phyloP scores from a whole-genome alignment of 345 rosid species.

The Boechera retrofracta region DNA sequence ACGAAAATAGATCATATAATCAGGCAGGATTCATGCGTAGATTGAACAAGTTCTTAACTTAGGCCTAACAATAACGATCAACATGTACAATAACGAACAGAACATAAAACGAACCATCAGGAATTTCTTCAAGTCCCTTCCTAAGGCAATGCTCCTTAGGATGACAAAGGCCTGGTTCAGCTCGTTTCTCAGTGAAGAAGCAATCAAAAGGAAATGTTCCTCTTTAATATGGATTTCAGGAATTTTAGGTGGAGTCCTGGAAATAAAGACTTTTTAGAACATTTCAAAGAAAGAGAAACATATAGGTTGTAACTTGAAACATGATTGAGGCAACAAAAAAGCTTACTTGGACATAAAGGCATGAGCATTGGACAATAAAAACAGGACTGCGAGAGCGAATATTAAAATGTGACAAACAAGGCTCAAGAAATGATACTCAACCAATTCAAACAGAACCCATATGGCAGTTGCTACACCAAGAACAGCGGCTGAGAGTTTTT shows the following conservation, averaged over 20 bases:
- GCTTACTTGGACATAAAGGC: constrained; percentile 71
- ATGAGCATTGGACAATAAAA: constrained; percentile 70
- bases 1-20: too few species aligned
- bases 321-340: not conserved
- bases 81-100: not conserved
- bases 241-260: constrained; percentile 65
- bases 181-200: constrained; percentile 61
- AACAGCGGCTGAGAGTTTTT: constrained; percentile 67
- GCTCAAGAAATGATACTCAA: constrained; percentile 77
- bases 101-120: constrained; percentile 54
- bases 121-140: constrained; percentile 75
- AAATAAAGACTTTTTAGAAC: not conserved
- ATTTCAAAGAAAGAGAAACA: not conserved
- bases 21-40: not conserved
- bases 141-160: constrained; percentile 61
- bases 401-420: constrained; percentile 71
- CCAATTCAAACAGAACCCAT: constrained; percentile 77
- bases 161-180: constrained; percentile 59
- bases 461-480: constrained; percentile 68
- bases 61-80: not conserved
- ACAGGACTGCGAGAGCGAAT: constrained; percentile 56
- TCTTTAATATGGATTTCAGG: constrained; percentile 75
- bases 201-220: constrained; percentile 64
- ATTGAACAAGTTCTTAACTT: constrained; percentile 6
- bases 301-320: not conserved